Evolutionary conservation across 345 rosid species (phyloP), one percentile per base, ranked within the genome.

Genomic region (Eucalyptus polyanthemos): DNA sequence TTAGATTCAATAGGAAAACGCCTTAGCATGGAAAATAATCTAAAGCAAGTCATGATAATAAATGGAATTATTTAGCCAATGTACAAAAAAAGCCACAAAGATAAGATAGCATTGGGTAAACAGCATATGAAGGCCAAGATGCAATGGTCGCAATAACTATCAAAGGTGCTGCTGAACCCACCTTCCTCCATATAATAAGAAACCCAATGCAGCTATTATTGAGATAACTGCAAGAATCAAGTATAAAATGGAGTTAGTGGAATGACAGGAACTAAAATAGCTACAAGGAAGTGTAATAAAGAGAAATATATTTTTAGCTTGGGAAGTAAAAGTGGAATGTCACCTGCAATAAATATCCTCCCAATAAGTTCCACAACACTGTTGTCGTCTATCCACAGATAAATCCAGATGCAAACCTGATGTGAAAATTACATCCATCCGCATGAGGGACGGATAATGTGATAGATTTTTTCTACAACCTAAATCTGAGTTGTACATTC

Each of bases 181-280:
- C 99, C 99, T 97, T 96, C 99, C 99, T 87, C 99, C 99, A 88
- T 95, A 98, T 13, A 96, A 92, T 95, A 97, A 92, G 96, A 96
- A 98, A 89, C 99, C 98, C 91, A 95, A 90, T 44, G 99, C 98
- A 72, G 99, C 99, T 53, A 97, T 89, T 90, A 96, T 93, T 45
- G 99, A 98, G 62, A 98, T 93, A 93, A 92, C 99, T 98, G 95
- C 51, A 91, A 91, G 86, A 91, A 89, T 29, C 42, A 65, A 44
- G 89, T 47, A 88, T 12, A 90, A 34, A 42, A 49, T 34, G 83
- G 47, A 37, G 88, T 92, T 65, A 90, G 87, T 40, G 69, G 11
- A 25, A 58, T 44, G 86, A 53, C 47, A 87, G 58, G 58, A 87
- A 21, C n/a, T 42, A 60, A 16, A 85, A 25, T 56, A 19, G 47